Evolutionary conservation across 106 monocot species (phyloP), one percentile per base, ranked within the genome.

Genomic region (Dactylorhiza incarnata): DNA sequence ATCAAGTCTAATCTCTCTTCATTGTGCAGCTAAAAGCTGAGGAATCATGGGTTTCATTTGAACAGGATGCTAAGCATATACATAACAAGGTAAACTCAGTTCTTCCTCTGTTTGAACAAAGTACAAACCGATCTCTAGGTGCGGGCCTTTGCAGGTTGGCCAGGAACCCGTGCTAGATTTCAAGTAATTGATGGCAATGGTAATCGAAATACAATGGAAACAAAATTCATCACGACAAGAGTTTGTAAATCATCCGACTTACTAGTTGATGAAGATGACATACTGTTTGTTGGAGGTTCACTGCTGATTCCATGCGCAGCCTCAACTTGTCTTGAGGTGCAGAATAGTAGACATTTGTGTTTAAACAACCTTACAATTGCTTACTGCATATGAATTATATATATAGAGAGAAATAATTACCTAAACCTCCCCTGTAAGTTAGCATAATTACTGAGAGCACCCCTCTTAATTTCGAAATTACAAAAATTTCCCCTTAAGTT

Each of bases 91-190:
- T 93, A 85, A 68, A 13, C 43, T 22, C 51, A 15, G 47, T 25
- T 72, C 72, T 0, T 69, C 7, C n/a, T 77, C 54, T 75, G 24
- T 6, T 45, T 16, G 52, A 63, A 54, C 22, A 29, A 80, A 62
- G 66, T 81, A 83, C 69, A 59, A 83, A 59, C 81, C 78, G 20
- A 87, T 73, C 71, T 91, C 45, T 76, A 94, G 97, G 91, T 99
- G 77, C 86, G 97, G 15, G 97, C 97, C 49, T 99, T 99, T 80
- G 77, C 97, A 89, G 97, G 91, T 72, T 99, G 97, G 97, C 97
- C 97, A 49, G 94, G 97, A 77, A 99, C 97, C 43, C 82, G 91
- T 54, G 81, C 91, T 20, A 99, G 74, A 74, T 48, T 99, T 49
- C 87, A 85, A 81, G 74, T 94, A 19, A 24, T 82, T 59, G 73